phyloP scores from a whole-genome alignment of 2,329 filamentous ascomycete species.

The Teratosphaeriaceae sp. region DNA sequence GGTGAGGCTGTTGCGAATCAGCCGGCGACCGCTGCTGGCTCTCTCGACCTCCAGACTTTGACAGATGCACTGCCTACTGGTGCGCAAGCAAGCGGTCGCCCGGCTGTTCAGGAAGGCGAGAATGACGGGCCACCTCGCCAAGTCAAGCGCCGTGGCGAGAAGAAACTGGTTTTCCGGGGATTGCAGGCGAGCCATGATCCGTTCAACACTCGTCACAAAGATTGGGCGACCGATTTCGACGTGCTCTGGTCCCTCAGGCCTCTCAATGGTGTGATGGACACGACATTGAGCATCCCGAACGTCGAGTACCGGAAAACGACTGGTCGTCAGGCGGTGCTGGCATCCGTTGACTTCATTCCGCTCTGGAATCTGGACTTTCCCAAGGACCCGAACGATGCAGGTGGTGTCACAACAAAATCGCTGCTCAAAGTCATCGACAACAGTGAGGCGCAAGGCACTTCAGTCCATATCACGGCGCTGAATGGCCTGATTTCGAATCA shows the following conservation, averaged over 20 bases:
- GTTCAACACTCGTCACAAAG: not conserved
- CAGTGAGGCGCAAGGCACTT: not conserved
- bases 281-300: not conserved
- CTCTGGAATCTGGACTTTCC: not conserved
- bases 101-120: no score
- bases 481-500: conserved; percentile 6
- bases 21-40: no score
- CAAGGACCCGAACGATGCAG: not conserved
- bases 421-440: not conserved
- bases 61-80: no score
- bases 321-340: not conserved
- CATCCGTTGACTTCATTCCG: not conserved
- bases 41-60: no score
- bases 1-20: no score
- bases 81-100: no score
- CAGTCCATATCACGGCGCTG: conserved; percentile 3
- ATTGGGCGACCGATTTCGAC: conserved; percentile 5
- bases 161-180: conserved; percentile 1
- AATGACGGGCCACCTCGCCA: not conserved
- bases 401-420: no score
- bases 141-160: conserved; percentile 6
- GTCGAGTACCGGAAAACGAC: conserved; percentile 2
- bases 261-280: not conserved
- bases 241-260: conserved; percentile 2
- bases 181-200: not conserved